A percentile compares a stretch with the other conserved stretches of the same genome.
Evolutionary conservation across 371 early-diverging fungal genomes (phyloP).

Genomic region (Rhizopus stolonifer): DNA sequence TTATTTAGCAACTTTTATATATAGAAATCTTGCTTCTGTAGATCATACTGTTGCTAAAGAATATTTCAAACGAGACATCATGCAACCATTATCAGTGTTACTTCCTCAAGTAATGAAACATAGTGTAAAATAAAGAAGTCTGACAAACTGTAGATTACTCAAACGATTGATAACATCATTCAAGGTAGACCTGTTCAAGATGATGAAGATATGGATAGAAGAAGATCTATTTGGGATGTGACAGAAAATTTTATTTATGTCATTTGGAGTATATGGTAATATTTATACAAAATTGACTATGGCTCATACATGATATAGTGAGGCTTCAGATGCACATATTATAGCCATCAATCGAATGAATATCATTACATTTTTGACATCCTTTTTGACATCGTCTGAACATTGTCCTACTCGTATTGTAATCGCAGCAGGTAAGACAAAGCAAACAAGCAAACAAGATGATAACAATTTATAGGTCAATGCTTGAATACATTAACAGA

Average conservation of each 20-base stretch:
- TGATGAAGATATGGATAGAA: conserved; percentile 52
- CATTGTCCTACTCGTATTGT: conserved; percentile 62
- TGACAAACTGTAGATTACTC: conserved; percentile 26
- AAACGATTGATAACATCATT: conserved; percentile 50
- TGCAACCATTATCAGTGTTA: conserved; percentile 49
- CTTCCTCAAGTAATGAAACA: conserved; percentile 41
- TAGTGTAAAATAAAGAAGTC: background rate
- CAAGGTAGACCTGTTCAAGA: conserved; percentile 44
- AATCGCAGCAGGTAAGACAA: conserved; percentile 59
- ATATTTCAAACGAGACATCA: conserved; percentile 65
- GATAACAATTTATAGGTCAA: conserved; percentile 51
- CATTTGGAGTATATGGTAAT: conserved; percentile 61
- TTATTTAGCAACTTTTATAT: background rate
- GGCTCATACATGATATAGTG: conserved; percentile 55
- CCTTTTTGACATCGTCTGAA: conserved; percentile 61
- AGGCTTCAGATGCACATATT: conserved; percentile 67
- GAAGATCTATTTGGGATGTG: conserved; percentile 68
- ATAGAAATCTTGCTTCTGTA: conserved; percentile 63
- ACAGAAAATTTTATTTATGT: conserved; percentile 74
- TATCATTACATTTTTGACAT: conserved; percentile 64
- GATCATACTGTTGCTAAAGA: conserved; percentile 67
- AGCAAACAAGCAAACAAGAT: background rate
- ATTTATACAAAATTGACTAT: no score
- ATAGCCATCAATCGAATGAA: conserved; percentile 67
- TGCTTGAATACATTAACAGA: conserved; percentile 84